Evolutionary conservation across 352 stramenopile species (phyloP).

Genomic region (Phytopythium sindhum): DNA sequence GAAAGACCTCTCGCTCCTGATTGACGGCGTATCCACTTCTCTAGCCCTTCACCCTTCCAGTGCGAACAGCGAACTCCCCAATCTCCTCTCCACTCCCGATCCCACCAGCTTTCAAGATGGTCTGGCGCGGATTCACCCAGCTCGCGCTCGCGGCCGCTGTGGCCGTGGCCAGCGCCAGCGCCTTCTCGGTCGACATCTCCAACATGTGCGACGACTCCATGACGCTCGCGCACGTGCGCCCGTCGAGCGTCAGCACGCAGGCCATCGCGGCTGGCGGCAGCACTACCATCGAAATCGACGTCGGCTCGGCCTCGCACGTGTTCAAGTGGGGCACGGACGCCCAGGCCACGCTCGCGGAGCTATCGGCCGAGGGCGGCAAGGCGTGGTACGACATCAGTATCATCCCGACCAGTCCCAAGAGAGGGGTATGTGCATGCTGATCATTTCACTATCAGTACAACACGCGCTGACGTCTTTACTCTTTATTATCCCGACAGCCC

Average conservation of each 20-base stretch:
- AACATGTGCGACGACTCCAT: constrained; percentile 53
- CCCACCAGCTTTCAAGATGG: constrained; percentile 15
- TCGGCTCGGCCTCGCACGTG: constrained; percentile 34
- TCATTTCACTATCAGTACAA: constrained; percentile 11
- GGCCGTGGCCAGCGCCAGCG: constrained; percentile 20
- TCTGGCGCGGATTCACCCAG: constrained; percentile 27
- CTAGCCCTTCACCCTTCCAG: background rate
- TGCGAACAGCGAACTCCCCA: background rate
- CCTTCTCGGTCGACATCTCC: constrained; percentile 49
- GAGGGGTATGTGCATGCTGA: constrained; percentile 38
- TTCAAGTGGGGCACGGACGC: constrained; percentile 47
- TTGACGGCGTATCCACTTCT: background rate
- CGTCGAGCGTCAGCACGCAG: constrained; percentile 18
- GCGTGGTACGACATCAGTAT: constrained; percentile 74
- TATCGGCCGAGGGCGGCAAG: constrained; percentile 48
- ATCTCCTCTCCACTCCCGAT: background rate
- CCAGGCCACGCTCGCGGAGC: constrained; percentile 64
- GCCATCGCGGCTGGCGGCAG: constrained; percentile 30
- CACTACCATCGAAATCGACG: constrained; percentile 24
- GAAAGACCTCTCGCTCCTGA: background rate
- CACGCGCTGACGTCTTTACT: background rate
- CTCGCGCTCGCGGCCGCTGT: constrained; percentile 24
- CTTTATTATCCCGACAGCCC: constrained; percentile 19
- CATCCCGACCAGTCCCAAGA: constrained; percentile 64
- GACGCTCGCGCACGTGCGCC: constrained; percentile 38